Conservation (phyloP, 192 early-diverging fungal genomes). For the Geosiphon pyriformis region DNA sequence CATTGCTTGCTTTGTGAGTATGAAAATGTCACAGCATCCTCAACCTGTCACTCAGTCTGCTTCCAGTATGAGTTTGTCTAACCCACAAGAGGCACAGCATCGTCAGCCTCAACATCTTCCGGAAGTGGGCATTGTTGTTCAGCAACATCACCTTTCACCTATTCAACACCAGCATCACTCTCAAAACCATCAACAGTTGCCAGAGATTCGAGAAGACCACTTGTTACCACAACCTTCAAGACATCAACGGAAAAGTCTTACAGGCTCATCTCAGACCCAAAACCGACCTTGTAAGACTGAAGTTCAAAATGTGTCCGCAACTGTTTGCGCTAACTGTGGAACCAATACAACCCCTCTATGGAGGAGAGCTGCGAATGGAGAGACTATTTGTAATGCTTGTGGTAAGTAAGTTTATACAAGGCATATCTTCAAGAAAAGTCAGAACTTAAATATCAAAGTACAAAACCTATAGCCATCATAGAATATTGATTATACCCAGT, state of each 20-base stretch:
- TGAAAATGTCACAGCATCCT: neutral
- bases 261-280: constrained; percentile 8
- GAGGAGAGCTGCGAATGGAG: constrained; percentile 80
- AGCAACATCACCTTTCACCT: constrained; percentile 4
- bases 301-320: constrained; percentile 39
- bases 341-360: constrained; percentile 90
- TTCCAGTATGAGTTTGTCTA: neutral
- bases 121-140: neutral
- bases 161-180: constrained; percentile 10
- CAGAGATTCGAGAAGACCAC: constrained; percentile 10
- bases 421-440: constrained; percentile 17
- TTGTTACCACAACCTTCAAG: constrained; percentile 13
- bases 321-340: constrained; percentile 78
- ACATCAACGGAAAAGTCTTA: constrained; percentile 17
- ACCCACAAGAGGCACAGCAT: too few relatives aligned
- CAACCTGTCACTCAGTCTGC: neutral
- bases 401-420: constrained; percentile 51
- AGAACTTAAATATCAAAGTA: too few relatives aligned
- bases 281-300: constrained; percentile 32
- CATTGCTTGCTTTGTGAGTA: too few relatives aligned
- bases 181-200: constrained; percentile 14
- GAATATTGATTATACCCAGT: too few relatives aligned
- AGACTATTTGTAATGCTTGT: constrained; percentile 95
- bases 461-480: too few relatives aligned
- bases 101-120: neutral